phyloP scores from a whole-genome alignment of 2,329 filamentous ascomycete genomes.

The Trichoderma sp. region DNA sequence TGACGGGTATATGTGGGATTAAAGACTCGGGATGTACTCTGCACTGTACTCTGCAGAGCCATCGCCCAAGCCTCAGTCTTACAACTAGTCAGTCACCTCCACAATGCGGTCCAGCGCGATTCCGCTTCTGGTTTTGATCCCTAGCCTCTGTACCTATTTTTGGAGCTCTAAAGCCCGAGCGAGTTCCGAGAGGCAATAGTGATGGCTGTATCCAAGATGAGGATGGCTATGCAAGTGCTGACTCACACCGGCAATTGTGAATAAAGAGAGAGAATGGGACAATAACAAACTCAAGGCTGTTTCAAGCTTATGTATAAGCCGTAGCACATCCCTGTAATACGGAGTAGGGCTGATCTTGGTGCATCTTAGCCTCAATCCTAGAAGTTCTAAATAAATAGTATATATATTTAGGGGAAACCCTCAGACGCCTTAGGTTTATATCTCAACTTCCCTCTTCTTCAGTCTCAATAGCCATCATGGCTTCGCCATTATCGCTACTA shows the following conservation, averaged over 20 bases:
- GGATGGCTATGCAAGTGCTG: neutral
- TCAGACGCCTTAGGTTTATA: neutral
- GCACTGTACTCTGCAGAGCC: too few relatives aligned
- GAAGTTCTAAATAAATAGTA: neutral
- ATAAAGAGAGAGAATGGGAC: neutral
- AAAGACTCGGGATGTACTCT: too few relatives aligned
- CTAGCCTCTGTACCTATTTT: neutral
- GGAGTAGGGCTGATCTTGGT: neutral
- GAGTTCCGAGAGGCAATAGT: neutral
- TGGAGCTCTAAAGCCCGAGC: neutral
- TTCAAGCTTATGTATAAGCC: neutral
- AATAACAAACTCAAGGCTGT: neutral
- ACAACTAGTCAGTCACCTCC: neutral
- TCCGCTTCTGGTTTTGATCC: neutral
- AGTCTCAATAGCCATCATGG: neutral
- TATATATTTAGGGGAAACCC: neutral
- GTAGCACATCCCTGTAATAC: neutral
- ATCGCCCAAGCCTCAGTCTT: too few relatives aligned
- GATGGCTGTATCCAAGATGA: neutral
- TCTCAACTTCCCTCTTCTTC: too few relatives aligned
- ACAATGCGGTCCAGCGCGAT: neutral
- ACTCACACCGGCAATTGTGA: neutral
- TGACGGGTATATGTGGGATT: too few relatives aligned
- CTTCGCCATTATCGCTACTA: neutral
- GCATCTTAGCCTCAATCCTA: neutral